Evolutionary conservation across 2,329 filamentous ascomycete species (phyloP), one percentile per base, ranked within the genome.

Genomic region (Ceratocystis diversiconidia): DNA sequence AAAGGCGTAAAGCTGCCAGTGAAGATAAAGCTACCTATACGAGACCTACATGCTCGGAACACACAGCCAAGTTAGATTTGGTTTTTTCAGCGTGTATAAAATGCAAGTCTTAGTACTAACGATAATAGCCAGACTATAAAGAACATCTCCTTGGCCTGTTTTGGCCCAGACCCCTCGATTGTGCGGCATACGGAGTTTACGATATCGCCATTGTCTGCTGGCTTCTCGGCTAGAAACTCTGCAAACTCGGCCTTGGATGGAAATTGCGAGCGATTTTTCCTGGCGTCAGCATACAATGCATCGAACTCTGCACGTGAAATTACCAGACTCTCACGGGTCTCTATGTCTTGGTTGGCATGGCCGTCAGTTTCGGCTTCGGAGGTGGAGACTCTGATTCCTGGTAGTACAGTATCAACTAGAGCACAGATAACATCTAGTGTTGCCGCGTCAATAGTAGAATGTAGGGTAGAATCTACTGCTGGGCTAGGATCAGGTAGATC

Each of bases 1-100:
- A 90, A 73, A 1, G 86, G 83, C 0, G 79, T 82, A 69, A 81
- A 78, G 72, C 85, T 82, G n/a, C 87, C 86, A 0, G 88, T 90
- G 60, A 89, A 76, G 5, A 88, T 72, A 19, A 88, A 74, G 30
- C 84, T 83, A 30, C 87, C 87, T 2, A 80, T 73, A 43, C 82
- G 80, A 25, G 84, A 85, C 68, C 85, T 88, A 22, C 15, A 44
- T 36, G 72, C 41, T n/a, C n/a, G 3, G 36, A 44, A 5, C 32
- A 6, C 19, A 60, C 36, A 64, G 61, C 25, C 19, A 28, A 25
- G 7, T 41, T 36, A n/a, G 17, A 15, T 41, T 12, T 41, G 36
- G 36, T 28, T 28, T 2, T n/a, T 5, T 19, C n/a, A 19, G 46
- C 5, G 19, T 6, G 19, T 22, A 48, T n/a, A 19, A 48, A 22